Conservation (phyloP, 2,329 filamentous ascomycete species). For the Cercospora beticola region DNA sequence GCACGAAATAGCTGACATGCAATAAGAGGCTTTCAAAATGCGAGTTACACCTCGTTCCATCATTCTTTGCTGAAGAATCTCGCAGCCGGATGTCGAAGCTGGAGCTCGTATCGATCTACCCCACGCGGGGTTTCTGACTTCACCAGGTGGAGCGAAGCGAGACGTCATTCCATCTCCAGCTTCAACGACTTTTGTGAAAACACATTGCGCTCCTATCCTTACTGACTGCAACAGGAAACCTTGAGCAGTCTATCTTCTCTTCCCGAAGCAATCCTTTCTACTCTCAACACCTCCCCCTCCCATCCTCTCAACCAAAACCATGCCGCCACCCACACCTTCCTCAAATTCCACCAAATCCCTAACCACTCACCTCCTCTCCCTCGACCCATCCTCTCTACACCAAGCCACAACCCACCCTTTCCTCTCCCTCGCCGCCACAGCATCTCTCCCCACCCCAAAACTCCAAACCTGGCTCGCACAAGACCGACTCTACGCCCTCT, state of each 20-base stretch:
- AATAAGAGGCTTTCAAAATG: background rate
- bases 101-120: background rate
- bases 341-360: constrained; percentile 41
- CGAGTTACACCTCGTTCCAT: too few species aligned
- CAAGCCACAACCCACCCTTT: constrained; percentile 66
- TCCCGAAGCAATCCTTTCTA: background rate
- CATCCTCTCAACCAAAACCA: constrained; percentile 19
- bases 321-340: constrained; percentile 29
- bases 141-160: constrained; percentile 1
- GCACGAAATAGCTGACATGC: background rate
- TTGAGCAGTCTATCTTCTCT: background rate
- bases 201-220: background rate
- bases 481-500: constrained; percentile 69
- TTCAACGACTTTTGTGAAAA: background rate
- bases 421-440: constrained; percentile 62
- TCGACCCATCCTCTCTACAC: constrained; percentile 49
- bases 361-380: constrained; percentile 57
- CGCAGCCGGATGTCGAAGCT: background rate
- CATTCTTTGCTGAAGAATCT: background rate
- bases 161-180: constrained; percentile 11
- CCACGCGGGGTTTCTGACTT: constrained; percentile 6
- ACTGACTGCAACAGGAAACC: background rate
- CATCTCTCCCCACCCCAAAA: constrained; percentile 56
- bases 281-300: background rate
- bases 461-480: constrained; percentile 69